Evolutionary conservation across 225 moss, liverwort and hornwort species (phyloP).

Genomic region (Sphagnum contortum): DNA sequence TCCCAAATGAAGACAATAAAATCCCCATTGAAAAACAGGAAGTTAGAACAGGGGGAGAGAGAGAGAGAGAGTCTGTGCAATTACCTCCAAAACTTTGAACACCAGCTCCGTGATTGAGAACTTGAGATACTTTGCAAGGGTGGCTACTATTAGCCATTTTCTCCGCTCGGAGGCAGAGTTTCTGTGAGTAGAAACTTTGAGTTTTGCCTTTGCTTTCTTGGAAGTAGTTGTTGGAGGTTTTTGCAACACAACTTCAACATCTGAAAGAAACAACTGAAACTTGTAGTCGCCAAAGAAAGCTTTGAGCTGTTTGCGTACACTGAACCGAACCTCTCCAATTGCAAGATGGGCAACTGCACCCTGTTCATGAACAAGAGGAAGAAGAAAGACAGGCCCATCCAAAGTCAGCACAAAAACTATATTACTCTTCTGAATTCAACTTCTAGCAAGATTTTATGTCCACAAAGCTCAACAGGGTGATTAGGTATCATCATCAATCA

Average conservation of each 20-base stretch:
- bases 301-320: conserved; percentile 64
- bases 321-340: conserved; percentile 68
- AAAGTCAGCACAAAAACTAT: not conserved
- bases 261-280: conserved; percentile 79
- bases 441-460: too few relatives aligned
- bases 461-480: too few relatives aligned
- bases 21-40: too few relatives aligned
- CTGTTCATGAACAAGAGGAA: conserved; percentile 11
- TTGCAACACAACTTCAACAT: conserved; percentile 70
- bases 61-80: not conserved
- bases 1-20: too few relatives aligned
- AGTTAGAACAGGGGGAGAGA: too few relatives aligned
- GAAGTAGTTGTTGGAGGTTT: conserved; percentile 25
- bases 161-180: conserved; percentile 52
- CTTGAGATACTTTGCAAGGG: conserved; percentile 67
- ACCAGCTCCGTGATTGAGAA: conserved; percentile 58
- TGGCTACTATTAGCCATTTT: conserved; percentile 65
- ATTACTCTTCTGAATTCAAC: not conserved
- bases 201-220: conserved; percentile 24
- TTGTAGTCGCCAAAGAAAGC: conserved; percentile 66
- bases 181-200: conserved; percentile 36
- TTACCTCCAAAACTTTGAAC: conserved; percentile 53
- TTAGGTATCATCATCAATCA: too few relatives aligned
- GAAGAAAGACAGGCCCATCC: not conserved
- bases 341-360: conserved; percentile 65